phyloP scores from a whole-genome alignment of 2,329 filamentous ascomycete genomes.

The Claviceps sp. region DNA sequence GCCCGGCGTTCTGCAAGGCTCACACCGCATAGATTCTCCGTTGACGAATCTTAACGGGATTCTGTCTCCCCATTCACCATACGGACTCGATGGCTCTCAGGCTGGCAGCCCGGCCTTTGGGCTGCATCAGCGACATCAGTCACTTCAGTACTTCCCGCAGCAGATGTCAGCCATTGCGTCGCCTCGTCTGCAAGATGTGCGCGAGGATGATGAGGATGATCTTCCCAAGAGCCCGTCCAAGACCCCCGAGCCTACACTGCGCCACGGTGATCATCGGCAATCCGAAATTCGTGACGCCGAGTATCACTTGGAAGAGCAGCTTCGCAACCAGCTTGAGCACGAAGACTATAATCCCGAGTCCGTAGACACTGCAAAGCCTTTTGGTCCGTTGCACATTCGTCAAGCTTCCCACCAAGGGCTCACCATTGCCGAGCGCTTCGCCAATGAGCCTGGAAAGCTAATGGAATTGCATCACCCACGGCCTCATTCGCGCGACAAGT shows the following conservation, averaged over 20 bases:
- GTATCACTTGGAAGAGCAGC: constrained; percentile 69
- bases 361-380: constrained; percentile 12
- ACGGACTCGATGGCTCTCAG: constrained; percentile 37
- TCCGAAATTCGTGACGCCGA: constrained; percentile 76
- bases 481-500: constrained; percentile 61
- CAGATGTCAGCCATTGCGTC: constrained; percentile 42
- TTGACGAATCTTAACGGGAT: constrained; percentile 37
- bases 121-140: constrained; percentile 44
- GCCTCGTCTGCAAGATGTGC: constrained; percentile 55
- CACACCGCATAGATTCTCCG: constrained; percentile 50
- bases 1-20: constrained; percentile 38
- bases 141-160: constrained; percentile 42
- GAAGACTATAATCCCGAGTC: constrained; percentile 58
- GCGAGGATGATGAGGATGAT: constrained; percentile 58
- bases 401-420: constrained; percentile 39
- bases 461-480: constrained; percentile 56
- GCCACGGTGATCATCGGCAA: constrained; percentile 58
- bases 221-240: constrained; percentile 37
- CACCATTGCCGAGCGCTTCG: constrained; percentile 35
- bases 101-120: constrained; percentile 28
- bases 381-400: constrained; percentile 22
- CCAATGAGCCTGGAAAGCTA: constrained; percentile 37
- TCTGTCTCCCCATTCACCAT: constrained; percentile 52
- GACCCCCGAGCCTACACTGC: constrained; percentile 35
- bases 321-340: constrained; percentile 66